Base-by-base conservation (phyloP, 106 monocot species). In the Allium cepa region DNA sequence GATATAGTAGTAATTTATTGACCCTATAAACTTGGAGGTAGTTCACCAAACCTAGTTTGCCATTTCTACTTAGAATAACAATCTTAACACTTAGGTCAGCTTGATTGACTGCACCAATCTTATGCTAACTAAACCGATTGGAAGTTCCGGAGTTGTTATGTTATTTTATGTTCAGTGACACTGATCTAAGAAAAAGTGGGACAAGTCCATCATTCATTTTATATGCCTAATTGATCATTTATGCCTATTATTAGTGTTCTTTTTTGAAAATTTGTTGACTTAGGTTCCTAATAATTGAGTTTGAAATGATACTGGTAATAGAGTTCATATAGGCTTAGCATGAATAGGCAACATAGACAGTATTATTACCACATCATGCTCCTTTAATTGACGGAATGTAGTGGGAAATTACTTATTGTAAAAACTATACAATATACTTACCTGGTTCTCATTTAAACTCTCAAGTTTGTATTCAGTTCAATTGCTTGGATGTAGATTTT, bases 41-140 rank as follows among this genome's bases (percentile, higher is more conserved):
- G 62, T 47, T 47, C 36, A 63, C 62, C 62, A 63, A 46, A 63
- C 62, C 62, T n/a, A 63, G 46, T 15, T 27, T 46, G 47, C 45
- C 62, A 63, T 46, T 63, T 63, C 47, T 47, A 63, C 12, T 46
- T 63, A 46, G 46, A 8, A 15, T 8, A 8, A 8, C 27, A 13
- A 45, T 63, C 7, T 63, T 46, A 7, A 46, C 36, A 45, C 46
- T 4, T 46, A 14, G 46, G 28, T 46, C 62, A 63, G 46, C 62
- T 46, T 63, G 4, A 46, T 61, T 61, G 61, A 26, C 27, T 36
- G 18, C 57, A 18, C 22, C 60, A 9, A 18, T 45, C 47, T 46
- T 8, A 11, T 26, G 46, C 46, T 46, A 45, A 63, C 62, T 11
- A 46, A 63, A 46, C 47, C 3, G 5, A 4, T 46, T 36, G 36